phyloP scores from a whole-genome alignment of 2,329 filamentous ascomycete species.

The Colletotrichum chlorophyti region DNA sequence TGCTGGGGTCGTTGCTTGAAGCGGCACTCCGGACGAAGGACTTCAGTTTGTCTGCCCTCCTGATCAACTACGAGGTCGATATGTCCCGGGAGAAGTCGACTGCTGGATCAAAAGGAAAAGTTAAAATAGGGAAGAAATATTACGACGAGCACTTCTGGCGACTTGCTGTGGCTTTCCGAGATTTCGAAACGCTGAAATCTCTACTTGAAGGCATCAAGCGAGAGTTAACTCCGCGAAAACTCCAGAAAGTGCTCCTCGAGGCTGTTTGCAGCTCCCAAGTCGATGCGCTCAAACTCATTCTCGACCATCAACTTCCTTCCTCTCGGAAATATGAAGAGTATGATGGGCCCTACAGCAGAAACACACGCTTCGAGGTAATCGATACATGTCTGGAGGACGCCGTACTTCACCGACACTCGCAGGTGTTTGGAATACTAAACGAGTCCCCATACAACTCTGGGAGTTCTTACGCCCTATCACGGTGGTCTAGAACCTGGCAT shows the following conservation, averaged over 20 bases:
- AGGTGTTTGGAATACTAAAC: too few relatives aligned
- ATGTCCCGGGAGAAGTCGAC: not conserved
- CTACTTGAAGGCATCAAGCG: not conserved
- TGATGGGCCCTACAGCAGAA: too few relatives aligned
- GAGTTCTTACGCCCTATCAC: too few relatives aligned
- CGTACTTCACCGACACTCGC: too few relatives aligned
- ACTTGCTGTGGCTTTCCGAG: not conserved
- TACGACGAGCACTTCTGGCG: not conserved
- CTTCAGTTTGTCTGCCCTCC: not conserved
- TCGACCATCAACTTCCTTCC: not conserved
- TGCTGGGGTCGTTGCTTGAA: constrained; percentile 8
- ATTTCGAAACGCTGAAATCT: not conserved
- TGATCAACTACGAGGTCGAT: constrained; percentile 10
- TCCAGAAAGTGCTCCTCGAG: not conserved
- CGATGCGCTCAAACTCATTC: not conserved
- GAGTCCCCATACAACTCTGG: too few relatives aligned
- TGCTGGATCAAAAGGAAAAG: not conserved
- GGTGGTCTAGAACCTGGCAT: too few relatives aligned
- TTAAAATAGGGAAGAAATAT: not conserved
- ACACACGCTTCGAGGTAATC: too few relatives aligned
- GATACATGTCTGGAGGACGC: too few relatives aligned
- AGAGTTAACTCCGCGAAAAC: not conserved
- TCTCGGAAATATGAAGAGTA: too few relatives aligned
- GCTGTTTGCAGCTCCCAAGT: not conserved
- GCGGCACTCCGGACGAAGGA: not conserved